Evolutionary conservation across 495 filamentous ascomycete species (phyloP).

Genomic region (Cercophora scortea): DNA sequence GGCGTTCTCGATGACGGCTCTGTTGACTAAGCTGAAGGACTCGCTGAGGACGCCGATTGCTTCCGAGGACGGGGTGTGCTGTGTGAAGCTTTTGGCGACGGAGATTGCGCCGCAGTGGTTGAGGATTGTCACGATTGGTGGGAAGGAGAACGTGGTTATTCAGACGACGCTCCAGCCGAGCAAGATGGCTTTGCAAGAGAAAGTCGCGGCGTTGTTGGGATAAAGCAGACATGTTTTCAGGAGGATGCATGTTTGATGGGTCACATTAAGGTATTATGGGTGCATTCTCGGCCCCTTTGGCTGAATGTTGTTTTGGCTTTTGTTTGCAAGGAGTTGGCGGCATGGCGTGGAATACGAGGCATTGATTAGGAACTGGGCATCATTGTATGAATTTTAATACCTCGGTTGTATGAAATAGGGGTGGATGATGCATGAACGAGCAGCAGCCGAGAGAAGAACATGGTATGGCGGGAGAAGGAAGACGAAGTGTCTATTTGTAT

Average conservation of each 20-base stretch:
- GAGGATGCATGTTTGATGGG: not conserved
- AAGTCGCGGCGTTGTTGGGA: constrained; percentile 31
- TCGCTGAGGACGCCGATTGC: constrained; percentile 54
- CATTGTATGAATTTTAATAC: too few species aligned
- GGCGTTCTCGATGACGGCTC: constrained; percentile 53
- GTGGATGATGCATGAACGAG: too few species aligned
- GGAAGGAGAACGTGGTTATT: constrained; percentile 51
- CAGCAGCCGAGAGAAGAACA: too few species aligned
- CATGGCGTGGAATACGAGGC: not conserved
- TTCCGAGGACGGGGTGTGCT: constrained; percentile 47
- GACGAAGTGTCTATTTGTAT: too few species aligned
- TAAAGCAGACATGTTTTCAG: not conserved
- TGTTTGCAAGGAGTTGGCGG: not conserved
- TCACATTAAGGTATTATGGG: not conserved
- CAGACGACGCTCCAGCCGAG: constrained; percentile 34
- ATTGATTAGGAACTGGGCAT: not conserved
- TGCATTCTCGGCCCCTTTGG: not conserved
- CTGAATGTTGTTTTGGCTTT: not conserved
- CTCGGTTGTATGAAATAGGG: too few species aligned
- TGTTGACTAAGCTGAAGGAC: constrained; percentile 51
- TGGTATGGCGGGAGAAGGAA: too few species aligned
- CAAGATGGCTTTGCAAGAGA: constrained; percentile 33
- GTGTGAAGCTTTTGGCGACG: constrained; percentile 45
- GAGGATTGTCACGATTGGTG: constrained; percentile 45
- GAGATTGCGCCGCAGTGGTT: constrained; percentile 62